Evolutionary conservation across 345 rosid species (phyloP).

Genomic region (Populus davidiana): DNA sequence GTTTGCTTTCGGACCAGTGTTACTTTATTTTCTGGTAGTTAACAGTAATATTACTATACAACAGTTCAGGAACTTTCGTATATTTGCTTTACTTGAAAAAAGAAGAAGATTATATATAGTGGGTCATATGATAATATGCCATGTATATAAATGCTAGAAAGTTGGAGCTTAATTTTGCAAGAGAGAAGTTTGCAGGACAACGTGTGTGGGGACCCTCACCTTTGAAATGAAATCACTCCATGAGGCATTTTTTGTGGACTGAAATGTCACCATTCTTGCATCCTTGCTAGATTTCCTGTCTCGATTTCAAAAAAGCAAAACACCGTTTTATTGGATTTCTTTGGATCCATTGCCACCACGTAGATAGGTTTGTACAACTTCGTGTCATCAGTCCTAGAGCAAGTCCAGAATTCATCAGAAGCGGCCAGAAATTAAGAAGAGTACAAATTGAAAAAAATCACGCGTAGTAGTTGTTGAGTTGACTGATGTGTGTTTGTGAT

Average conservation of each 20-base stretch:
- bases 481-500: not conserved
- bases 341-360: slow-evolving; percentile 1
- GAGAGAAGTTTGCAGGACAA: not conserved
- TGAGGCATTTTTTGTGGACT: not conserved
- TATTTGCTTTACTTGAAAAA: not conserved
- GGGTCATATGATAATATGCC: not conserved
- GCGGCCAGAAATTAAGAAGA: not conserved
- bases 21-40: slow-evolving; percentile 1
- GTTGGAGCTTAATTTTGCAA: not conserved
- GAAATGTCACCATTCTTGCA: not conserved
- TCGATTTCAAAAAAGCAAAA: not conserved
- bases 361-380: not conserved
- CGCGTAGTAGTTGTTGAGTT: not conserved
- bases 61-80: slow-evolving; percentile 6
- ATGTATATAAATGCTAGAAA: not conserved
- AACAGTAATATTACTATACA: slow-evolving; percentile 10
- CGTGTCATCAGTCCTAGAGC: not conserved
- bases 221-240: not conserved
- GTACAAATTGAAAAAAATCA: not conserved
- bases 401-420: not conserved
- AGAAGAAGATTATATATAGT: not conserved
- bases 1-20: slow-evolving; percentile 7
- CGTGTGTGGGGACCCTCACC: not conserved
- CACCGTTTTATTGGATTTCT: not conserved
- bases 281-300: not conserved